Evolutionary conservation across 208 protist species (phyloP).

Genomic region (Trypanosomatidae sp.): DNA sequence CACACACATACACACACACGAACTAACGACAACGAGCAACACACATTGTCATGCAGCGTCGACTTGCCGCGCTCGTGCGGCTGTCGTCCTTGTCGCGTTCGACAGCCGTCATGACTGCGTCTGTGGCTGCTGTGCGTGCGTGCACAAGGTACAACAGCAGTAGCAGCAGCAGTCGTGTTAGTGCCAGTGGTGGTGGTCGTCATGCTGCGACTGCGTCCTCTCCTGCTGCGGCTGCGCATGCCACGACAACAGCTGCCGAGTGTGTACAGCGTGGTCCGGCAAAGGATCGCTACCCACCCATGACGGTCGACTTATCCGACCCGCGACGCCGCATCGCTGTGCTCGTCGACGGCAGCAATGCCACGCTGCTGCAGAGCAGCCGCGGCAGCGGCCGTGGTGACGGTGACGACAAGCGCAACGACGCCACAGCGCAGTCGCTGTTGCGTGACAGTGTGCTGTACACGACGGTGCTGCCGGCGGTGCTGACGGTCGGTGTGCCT

Average conservation of each 20-base stretch:
- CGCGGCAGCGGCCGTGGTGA: too few relatives aligned
- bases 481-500: slow-evolving; percentile 54
- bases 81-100: too few relatives aligned
- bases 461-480: slow-evolving; percentile 39
- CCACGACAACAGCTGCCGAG: background rate
- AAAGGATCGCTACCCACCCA: slow-evolving; percentile 67
- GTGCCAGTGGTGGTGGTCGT: background rate
- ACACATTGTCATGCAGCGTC: too few relatives aligned
- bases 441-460: slow-evolving; percentile 16
- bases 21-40: too few relatives aligned
- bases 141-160: background rate
- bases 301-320: slow-evolving; percentile 42
- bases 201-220: background rate
- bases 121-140: too few relatives aligned
- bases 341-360: slow-evolving; percentile 57
- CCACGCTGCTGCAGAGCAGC: slow-evolving; percentile 13
- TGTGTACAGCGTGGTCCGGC: slow-evolving; percentile 15
- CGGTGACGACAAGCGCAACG: too few relatives aligned
- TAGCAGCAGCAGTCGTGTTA: background rate
- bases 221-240: background rate
- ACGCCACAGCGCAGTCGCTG: too few relatives aligned
- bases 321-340: slow-evolving; percentile 61
- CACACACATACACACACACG: too few relatives aligned
- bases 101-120: too few relatives aligned
- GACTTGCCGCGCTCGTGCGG: too few relatives aligned